phyloP scores from a whole-genome alignment of 108 stramenopile genomes.

The Nitzschia putrida region DNA sequence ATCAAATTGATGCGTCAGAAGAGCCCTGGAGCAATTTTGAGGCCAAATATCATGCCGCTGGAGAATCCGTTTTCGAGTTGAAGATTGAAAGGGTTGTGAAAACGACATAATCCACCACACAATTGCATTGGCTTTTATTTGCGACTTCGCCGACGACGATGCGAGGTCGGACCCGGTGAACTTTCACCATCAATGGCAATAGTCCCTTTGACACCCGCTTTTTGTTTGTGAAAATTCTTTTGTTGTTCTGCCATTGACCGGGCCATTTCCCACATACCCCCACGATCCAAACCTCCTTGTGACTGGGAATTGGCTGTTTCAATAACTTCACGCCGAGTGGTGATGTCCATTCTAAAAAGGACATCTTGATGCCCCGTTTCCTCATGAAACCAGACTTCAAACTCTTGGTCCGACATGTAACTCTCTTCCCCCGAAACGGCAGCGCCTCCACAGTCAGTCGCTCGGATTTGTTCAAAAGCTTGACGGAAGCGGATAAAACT shows the following conservation, averaged over 20 bases:
- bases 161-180: not conserved
- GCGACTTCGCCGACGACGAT: not conserved
- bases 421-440: not conserved
- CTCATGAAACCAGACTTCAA: slow-evolving; percentile 39
- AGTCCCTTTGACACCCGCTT: not conserved
- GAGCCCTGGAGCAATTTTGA: slow-evolving; percentile 50
- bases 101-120: not conserved
- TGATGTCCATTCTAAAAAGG: slow-evolving; percentile 37
- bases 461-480: slow-evolving; percentile 50
- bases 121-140: not conserved
- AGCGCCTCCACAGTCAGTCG: slow-evolving; percentile 10
- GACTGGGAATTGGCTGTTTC: slow-evolving; percentile 16
- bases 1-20: slow-evolving; percentile 1
- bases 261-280: slow-evolving; percentile 20
- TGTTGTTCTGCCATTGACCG: slow-evolving; percentile 10
- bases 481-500: slow-evolving; percentile 43
- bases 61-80: slow-evolving; percentile 44
- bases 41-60: slow-evolving; percentile 39
- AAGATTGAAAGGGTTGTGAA: not conserved
- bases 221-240: not conserved
- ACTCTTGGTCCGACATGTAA: slow-evolving; percentile 26
- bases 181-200: slow-evolving; percentile 1
- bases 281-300: slow-evolving; percentile 14
- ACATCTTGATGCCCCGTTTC: slow-evolving; percentile 41
- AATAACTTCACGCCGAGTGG: slow-evolving; percentile 50